Base-by-base conservation (phyloP, 352 stramenopile genomes). In the Synura sp. region DNA sequence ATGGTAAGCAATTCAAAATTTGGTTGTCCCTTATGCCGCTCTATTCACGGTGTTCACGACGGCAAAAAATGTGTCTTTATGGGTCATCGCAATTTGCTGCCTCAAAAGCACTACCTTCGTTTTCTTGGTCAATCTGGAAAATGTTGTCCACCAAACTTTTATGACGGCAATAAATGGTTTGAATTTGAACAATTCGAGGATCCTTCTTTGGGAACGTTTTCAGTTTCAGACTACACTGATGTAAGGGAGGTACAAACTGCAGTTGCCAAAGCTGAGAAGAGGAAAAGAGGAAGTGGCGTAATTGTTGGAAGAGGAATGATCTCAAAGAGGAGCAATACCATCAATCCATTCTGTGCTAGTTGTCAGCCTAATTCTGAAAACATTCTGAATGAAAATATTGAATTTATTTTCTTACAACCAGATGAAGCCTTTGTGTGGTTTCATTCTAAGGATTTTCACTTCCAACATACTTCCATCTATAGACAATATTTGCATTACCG, bases 221-320 rank as follows among this genome's bases (percentile, higher is more conserved):
- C 53, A 67, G 53, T 67, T 67, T 67, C 53, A 67, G 53, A 67
- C 53, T 67, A 67, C 53, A 67, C 53, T 71, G 57, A 71, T 71
- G 25, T 36, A 71, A 71, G 25, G 9, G 57, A 36, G 57, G 57
- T 71, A 36, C 57, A 71, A 71, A 36, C 57, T 71, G 57, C 53
- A 67, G 53, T 71, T 71, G 9, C 9, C 57, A 35, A 71, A 71
- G 57, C 9, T 71, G 9, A 38, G 9, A 71, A 71, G 25, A 71
- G 25, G 57, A 38, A 71, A 35, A 38, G 57, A 36, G 57, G 9
- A 71, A 35, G 25, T 71, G 57, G 25, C 25, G 57, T 36, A 71
- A 36, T 71, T 71, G 57, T 71, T 71, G 9, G 57, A 38, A 38
- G 25, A 36, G 57, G 9, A 35, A 71, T 71, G 57, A 35, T 71